phyloP scores from a whole-genome alignment of 768 basidiomycete genomes.

The Pleurotus ostreatus region DNA sequence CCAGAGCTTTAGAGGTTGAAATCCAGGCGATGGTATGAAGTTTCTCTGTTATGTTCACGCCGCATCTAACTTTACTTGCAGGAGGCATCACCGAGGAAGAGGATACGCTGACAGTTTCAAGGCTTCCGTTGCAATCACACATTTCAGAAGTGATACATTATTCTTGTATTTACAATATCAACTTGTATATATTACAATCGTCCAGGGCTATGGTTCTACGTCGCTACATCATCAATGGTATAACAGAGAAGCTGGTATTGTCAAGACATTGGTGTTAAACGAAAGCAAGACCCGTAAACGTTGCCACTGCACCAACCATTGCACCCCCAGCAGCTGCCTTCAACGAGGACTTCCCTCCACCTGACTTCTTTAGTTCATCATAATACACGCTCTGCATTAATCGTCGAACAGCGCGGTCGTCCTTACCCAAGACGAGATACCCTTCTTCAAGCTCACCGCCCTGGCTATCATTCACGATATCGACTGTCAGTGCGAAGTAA shows the following conservation, averaged over 20 bases:
- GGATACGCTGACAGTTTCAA: background rate
- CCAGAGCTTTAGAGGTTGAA: slow-evolving; percentile 57
- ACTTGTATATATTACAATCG: no score
- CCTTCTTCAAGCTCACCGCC: slow-evolving; percentile 31
- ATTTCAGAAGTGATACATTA: no score
- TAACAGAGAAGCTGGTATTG: background rate
- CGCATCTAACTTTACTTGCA: background rate
- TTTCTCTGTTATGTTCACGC: background rate
- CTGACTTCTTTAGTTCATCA: slow-evolving; percentile 13
- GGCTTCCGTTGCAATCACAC: no score
- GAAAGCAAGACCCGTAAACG: slow-evolving; percentile 56
- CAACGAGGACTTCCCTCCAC: slow-evolving; percentile 15
- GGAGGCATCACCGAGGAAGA: slow-evolving; percentile 4
- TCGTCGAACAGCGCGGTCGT: slow-evolving; percentile 40
- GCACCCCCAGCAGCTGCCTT: slow-evolving; percentile 51
- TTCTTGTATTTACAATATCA: no score
- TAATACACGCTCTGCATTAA: slow-evolving; percentile 30
- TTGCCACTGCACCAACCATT: slow-evolving; percentile 58
- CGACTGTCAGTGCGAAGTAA: slow-evolving; percentile 39
- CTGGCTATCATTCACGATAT: slow-evolving; percentile 15
- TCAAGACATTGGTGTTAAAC: slow-evolving; percentile 15
- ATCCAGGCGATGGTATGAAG: slow-evolving; percentile 48
- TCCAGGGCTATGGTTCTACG: background rate
- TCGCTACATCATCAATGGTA: background rate
- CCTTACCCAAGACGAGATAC: slow-evolving; percentile 52